Evolutionary conservation across 2,329 filamentous ascomycete species (phyloP).

Genomic region (Keithomyces neogunnii): DNA sequence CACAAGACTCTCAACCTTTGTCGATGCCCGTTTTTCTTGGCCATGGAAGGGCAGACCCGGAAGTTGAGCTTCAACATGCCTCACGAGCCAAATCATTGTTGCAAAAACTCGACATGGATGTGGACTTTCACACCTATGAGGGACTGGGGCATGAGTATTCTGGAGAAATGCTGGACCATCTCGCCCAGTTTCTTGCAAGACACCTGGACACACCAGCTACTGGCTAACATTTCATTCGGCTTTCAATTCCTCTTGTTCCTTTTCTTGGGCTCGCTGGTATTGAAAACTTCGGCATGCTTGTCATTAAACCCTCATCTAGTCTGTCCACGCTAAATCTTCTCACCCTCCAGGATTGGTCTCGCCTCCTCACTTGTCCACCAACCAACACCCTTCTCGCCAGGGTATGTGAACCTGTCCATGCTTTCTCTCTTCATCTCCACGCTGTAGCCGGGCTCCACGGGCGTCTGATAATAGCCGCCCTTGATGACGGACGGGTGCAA

Average conservation of each 20-base stretch:
- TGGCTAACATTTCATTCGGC: background rate
- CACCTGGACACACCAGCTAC: background rate
- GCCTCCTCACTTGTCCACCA: slow-evolving; percentile 83
- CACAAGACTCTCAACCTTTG: slow-evolving; percentile 9
- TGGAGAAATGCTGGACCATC: slow-evolving; percentile 28
- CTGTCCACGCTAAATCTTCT: slow-evolving; percentile 35
- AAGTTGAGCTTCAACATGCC: slow-evolving; percentile 29
- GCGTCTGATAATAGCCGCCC: slow-evolving; percentile 83
- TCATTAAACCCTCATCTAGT: background rate
- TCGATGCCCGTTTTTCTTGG: slow-evolving; percentile 35
- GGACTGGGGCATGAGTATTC: slow-evolving; percentile 38
- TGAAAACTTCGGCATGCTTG: background rate
- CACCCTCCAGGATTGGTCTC: slow-evolving; percentile 60
- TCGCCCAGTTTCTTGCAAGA: slow-evolving; percentile 22
- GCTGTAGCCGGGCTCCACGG: slow-evolving; percentile 74
- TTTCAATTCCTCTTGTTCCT: too few species aligned
- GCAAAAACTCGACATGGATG: slow-evolving; percentile 21
- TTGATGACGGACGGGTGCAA: slow-evolving; percentile 70
- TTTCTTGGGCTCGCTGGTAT: background rate
- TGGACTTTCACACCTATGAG: slow-evolving; percentile 29
- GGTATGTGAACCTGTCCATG: slow-evolving; percentile 73
- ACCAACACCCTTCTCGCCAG: slow-evolving; percentile 67
- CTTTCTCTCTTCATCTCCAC: slow-evolving; percentile 89
- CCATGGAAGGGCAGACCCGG: slow-evolving; percentile 33
- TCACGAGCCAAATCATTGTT: slow-evolving; percentile 25